phyloP scores from a whole-genome alignment of 2,329 filamentous ascomycete genomes.

The Aspergillus sp. region DNA sequence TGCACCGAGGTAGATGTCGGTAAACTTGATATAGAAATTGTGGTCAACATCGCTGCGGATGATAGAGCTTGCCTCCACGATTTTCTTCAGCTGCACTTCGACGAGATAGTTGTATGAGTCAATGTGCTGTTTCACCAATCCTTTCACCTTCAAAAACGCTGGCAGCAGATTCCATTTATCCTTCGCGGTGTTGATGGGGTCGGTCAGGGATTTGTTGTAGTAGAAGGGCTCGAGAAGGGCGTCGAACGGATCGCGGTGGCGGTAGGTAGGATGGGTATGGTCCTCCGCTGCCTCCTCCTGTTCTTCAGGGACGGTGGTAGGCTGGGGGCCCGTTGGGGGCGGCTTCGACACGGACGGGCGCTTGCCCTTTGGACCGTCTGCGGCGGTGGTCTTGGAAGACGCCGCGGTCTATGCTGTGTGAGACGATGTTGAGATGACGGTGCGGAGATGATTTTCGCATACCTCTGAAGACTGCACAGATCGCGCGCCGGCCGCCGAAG shows the following conservation, averaged over 20 bases:
- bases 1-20: conserved; percentile 81
- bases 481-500: conserved; percentile 27
- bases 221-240: conserved; percentile 69
- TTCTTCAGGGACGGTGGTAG: conserved; percentile 16
- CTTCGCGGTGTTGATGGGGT: conserved; percentile 66
- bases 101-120: conserved; percentile 99
- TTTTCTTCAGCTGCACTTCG: conserved; percentile 94
- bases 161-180: conserved; percentile 98
- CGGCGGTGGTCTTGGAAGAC: conserved; percentile 11
- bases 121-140: conserved; percentile 93
- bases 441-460: conserved; percentile 28
- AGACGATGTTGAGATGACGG: neutral
- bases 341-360: conserved; percentile 27
- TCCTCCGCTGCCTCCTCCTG: conserved; percentile 14
- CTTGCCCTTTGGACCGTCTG: conserved; percentile 25
- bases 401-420: neutral
- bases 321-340: conserved; percentile 15
- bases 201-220: conserved; percentile 65
- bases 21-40: conserved; percentile 89
- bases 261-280: conserved; percentile 22
- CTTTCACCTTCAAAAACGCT: conserved; percentile 97
- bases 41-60: conserved; percentile 91
- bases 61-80: conserved; percentile 84
- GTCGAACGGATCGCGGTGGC: conserved; percentile 51
- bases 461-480: conserved; percentile 31